Conservation (phyloP, 225 moss, liverwort and hornwort species). For the Bryum argenteum region DNA sequence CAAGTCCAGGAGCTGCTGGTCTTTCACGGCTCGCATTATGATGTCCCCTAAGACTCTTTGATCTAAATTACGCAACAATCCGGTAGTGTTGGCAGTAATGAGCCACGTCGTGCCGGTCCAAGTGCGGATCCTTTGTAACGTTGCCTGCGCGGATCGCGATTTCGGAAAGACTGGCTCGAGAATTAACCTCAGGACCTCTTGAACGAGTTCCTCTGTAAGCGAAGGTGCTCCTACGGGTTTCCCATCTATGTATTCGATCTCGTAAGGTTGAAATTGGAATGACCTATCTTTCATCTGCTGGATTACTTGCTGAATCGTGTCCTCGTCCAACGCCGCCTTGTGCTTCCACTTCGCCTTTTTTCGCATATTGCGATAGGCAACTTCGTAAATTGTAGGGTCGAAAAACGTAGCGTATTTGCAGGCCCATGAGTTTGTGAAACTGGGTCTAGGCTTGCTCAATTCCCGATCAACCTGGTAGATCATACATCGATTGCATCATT, state of each 20-base stretch:
- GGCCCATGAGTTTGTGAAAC: constrained; percentile 9
- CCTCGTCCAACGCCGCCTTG: constrained; percentile 20
- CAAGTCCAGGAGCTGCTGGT: constrained; percentile 66
- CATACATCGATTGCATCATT: background rate
- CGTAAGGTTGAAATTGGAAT: constrained; percentile 51
- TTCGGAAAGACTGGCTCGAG: constrained; percentile 43
- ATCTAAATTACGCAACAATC: constrained; percentile 39
- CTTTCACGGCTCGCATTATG: constrained; percentile 47
- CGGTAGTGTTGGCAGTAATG: constrained; percentile 29
- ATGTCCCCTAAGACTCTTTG: constrained; percentile 42
- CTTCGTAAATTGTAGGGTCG: constrained; percentile 40
- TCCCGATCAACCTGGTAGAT: background rate
- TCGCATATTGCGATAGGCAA: constrained; percentile 43
- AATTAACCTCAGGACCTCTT: constrained; percentile 46
- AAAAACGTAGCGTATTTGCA: constrained; percentile 55
- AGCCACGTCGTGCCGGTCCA: constrained; percentile 63
- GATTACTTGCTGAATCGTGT: constrained; percentile 31
- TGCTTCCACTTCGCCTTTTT: constrained; percentile 26
- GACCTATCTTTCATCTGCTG: constrained; percentile 67
- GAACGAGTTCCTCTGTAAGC: constrained; percentile 46
- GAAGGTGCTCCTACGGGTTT: constrained; percentile 25
- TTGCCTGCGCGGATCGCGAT: constrained; percentile 42
- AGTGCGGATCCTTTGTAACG: constrained; percentile 44
- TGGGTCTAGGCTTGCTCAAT: background rate
- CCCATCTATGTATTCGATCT: constrained; percentile 25